phyloP scores from a whole-genome alignment of 768 basidiomycete genomes.

The Lentinus brumalis region DNA sequence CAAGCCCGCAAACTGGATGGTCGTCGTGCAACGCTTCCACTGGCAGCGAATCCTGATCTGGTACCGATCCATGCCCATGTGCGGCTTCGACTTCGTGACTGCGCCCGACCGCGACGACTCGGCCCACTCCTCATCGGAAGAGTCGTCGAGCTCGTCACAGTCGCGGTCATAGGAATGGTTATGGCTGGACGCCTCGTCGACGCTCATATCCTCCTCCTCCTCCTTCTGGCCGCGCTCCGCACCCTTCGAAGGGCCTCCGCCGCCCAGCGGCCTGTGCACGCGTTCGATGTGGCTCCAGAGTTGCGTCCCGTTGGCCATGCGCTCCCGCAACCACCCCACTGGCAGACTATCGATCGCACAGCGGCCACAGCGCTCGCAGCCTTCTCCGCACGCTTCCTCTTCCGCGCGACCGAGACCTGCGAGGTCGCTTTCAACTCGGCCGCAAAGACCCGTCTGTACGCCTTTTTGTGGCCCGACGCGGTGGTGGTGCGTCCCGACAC shows the following conservation, averaged over 20 bases:
- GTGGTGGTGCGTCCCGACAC: too few species aligned
- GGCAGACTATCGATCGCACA: neutral
- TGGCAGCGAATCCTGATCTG: constrained; percentile 5
- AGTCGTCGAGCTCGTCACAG: neutral
- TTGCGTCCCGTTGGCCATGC: neutral
- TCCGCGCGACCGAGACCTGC: neutral
- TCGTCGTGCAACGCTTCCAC: constrained; percentile 3
- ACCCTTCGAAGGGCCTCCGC: neutral
- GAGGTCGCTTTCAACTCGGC: neutral
- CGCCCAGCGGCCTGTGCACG: neutral
- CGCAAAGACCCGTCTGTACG: too few species aligned
- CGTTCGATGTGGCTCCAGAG: constrained; percentile 7
- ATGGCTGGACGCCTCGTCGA: neutral
- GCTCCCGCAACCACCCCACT: constrained; percentile 1
- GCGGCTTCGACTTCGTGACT: neutral
- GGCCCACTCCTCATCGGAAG: too few species aligned
- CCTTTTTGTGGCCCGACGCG: too few species aligned
- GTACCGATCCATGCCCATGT: neutral
- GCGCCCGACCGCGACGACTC: neutral
- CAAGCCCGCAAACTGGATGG: constrained; percentile 5
- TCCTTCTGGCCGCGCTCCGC: neutral
- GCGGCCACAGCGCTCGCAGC: neutral
- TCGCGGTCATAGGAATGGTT: neutral
- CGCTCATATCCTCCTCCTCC: neutral
- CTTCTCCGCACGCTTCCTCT: neutral